Evolutionary conservation across 495 filamentous ascomycete genomes (phyloP), one percentile per base, ranked within the genome.

Genomic region (Margaritispora aquatica): DNA sequence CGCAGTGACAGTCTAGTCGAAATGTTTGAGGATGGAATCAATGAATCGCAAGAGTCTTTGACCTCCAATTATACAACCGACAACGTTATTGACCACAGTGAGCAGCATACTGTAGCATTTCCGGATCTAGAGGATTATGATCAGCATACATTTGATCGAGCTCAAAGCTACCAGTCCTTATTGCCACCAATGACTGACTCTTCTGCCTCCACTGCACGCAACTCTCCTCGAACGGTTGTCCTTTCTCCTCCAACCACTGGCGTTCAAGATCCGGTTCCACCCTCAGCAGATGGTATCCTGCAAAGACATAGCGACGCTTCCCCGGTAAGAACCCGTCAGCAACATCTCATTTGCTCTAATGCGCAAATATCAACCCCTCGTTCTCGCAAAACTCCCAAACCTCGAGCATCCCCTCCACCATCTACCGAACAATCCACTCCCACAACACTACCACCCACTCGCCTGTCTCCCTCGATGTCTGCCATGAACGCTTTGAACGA

Each of bases 401-500:
- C 38, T 44, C 17, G 3, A n/a, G 17, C 3, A 7, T 44, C 38
- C 2, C 19, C 38, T 44, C 38, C 19, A 3, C 3, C 3, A 3
- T 8, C 15, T 9, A 15, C 8, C 19, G 38, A 44, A n/a, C 38
- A 8, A 15, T 7, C 15, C 3, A 44, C 38, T 11, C 50, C 50
- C 1, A 29, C 24, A 29, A 2, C 24, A 29, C 1, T 29, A 2
- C 22, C 2, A 27, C 17, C 5, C 4, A 26, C 1, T 17, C 24
- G 24, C 17, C 24, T 29, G 17, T 7, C 50, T 26, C 24, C 50
- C 15, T 26, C 50, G 15, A 52, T 26, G 24, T 52, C 50, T 4
- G 15, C 9, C 27, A 58, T 66, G 60, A 66, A 66, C 21, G 23
- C 50, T n/a, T 17, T 58, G 19, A 66, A 66, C 20, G 64, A 63